Base-by-base conservation (phyloP, 441 rosid genomes). In the Croton setiger region DNA sequence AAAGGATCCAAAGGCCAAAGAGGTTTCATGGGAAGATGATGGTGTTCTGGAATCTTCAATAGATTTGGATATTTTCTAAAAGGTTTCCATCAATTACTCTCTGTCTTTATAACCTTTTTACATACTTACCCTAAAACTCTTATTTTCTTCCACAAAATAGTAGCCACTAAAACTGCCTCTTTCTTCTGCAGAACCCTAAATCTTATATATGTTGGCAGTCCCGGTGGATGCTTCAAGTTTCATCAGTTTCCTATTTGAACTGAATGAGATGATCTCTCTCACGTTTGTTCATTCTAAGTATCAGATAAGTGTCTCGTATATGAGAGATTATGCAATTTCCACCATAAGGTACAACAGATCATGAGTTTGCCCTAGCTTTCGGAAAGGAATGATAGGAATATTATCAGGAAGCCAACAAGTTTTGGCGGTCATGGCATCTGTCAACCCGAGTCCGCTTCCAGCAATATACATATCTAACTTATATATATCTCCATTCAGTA, bases 1-100 rank as follows among this genome's bases (percentile, higher is more conserved):
- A 70, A 90, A 84, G 78, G 96, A 90, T 70, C 82, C 83, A 0
- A 81, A 73, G 39, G 84, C 85, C 72, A 86, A 83, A 79, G 92
- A 87, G 60, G 79, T 80, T 14, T 64, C 63, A 3, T 92, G 98
- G 99, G 96, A 94, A 81, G 97, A 88, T 64, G 97, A 90, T 72
- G 99, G 94, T n/a, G 95, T 88, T 69, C 97, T 87, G 53, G 80
- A 72, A 67, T 77, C 75, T 47, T 74, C 96, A 43, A 72, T 76
- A 68, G 96, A 89, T 70, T 63, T 89, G 78, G 92, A 85, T 60
- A 36, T 89, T 61, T 92, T 95, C 79, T 95, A 49, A 90, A 39
- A 78, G 71, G 81, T 70, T 68, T 23, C 7, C 13, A 27, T 27
- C n/a, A 27, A 27, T 14, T 27, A 27, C 31, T 27, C 31, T 27